Conservation (phyloP, 768 basidiomycete genomes). For the Fomitopsis pulvina region DNA sequence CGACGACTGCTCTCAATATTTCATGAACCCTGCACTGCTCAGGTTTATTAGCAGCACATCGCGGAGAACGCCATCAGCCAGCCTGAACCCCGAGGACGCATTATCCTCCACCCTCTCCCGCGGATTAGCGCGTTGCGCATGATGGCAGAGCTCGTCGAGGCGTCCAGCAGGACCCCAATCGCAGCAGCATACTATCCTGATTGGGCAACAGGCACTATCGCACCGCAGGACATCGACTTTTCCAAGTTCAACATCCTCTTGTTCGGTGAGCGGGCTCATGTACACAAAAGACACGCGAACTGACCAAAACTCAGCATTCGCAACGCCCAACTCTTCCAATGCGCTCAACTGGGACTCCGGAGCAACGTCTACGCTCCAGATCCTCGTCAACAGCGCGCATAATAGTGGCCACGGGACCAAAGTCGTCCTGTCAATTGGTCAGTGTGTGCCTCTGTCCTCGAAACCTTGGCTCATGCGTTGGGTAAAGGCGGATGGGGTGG, state of each 20-base stretch:
- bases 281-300: background rate
- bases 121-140: conserved; percentile 27
- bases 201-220: conserved; percentile 40
- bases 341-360: conserved; percentile 45
- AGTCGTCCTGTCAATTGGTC: conserved; percentile 61
- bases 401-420: conserved; percentile 52
- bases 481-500: conserved; percentile 64
- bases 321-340: conserved; percentile 52
- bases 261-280: conserved; percentile 39
- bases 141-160: conserved; percentile 16
- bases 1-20: no score
- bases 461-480: conserved; percentile 12
- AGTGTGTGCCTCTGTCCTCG: conserved; percentile 4
- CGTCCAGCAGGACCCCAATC: conserved; percentile 25
- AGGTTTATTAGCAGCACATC: conserved; percentile 31
- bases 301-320: conserved; percentile 45
- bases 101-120: conserved; percentile 40
- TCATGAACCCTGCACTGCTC: conserved; percentile 22
- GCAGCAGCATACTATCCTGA: conserved; percentile 44
- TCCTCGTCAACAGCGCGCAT: conserved; percentile 52
- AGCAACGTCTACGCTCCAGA: conserved; percentile 43
- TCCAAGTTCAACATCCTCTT: conserved; percentile 61
- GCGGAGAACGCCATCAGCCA: conserved; percentile 7
- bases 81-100: conserved; percentile 39
- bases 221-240: conserved; percentile 57